phyloP scores from a whole-genome alignment of 1,284 basidiomycete genomes.

The Marasmius fiardii region DNA sequence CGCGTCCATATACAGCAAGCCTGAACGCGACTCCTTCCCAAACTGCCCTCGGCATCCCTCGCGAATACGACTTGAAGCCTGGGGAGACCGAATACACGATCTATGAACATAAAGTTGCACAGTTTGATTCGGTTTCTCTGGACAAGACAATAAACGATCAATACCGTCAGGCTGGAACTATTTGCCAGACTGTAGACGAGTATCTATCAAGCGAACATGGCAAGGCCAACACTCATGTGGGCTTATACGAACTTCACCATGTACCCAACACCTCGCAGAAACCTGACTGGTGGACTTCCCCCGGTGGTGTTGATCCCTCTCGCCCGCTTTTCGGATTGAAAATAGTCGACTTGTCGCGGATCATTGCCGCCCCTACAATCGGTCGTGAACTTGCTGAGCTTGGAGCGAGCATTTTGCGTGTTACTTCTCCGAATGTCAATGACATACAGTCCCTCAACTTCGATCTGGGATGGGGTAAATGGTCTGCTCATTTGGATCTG shows the following conservation, averaged over 20 bases:
- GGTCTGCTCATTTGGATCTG: constrained; percentile 24
- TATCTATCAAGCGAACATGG: constrained; percentile 11
- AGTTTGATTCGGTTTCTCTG: background rate
- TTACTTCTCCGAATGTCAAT: constrained; percentile 24
- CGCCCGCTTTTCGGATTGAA: constrained; percentile 24
- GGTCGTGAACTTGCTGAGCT: constrained; percentile 24
- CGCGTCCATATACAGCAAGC: background rate
- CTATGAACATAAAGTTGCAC: constrained; percentile 2
- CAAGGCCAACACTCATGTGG: constrained; percentile 19
- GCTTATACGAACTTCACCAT: constrained; percentile 20
- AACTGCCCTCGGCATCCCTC: constrained; percentile 4
- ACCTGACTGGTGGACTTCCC: constrained; percentile 17
- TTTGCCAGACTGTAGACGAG: constrained; percentile 10
- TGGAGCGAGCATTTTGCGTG: constrained; percentile 24
- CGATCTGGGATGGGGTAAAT: constrained; percentile 27
- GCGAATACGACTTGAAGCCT: background rate
- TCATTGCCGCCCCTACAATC: constrained; percentile 25
- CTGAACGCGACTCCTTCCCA: constrained; percentile 3
- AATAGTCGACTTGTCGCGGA: constrained; percentile 25
- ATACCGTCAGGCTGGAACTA: constrained; percentile 11
- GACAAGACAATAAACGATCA: constrained; percentile 8
- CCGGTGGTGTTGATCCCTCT: constrained; percentile 10
- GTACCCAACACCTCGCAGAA: constrained; percentile 16
- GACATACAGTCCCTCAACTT: constrained; percentile 20
- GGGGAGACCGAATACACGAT: background rate